Evolutionary conservation across 2,329 filamentous ascomycete genomes (phyloP).

Genomic region (Chaetoscypha palmicola): DNA sequence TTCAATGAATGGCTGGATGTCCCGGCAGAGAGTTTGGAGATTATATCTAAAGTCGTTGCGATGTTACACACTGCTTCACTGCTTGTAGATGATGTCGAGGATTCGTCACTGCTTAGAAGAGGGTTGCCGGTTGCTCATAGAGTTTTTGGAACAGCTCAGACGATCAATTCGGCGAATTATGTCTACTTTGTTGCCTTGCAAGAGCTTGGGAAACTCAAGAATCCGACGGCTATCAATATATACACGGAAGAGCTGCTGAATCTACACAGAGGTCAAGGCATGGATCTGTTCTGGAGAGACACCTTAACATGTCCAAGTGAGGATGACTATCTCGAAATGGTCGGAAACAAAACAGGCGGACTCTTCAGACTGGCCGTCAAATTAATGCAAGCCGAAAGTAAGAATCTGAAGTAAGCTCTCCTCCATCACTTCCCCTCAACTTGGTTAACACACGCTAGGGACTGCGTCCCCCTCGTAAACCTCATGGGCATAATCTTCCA

Average conservation of each 20-base stretch:
- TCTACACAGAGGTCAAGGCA: constrained; percentile 79
- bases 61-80: constrained; percentile 83
- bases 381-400: constrained; percentile 74
- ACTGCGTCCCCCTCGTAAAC: constrained; percentile 80
- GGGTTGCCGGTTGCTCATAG: constrained; percentile 76
- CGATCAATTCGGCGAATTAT: constrained; percentile 87
- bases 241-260: constrained; percentile 80
- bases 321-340: constrained; percentile 92
- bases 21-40: constrained; percentile 57
- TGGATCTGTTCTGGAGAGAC: constrained; percentile 88
- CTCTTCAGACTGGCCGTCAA: constrained; percentile 80
- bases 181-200: constrained; percentile 76
- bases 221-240: constrained; percentile 59
- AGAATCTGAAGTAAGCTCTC: constrained; percentile 35
- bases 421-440: not conserved
- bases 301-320: constrained; percentile 76
- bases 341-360: constrained; percentile 83
- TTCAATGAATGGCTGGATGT: constrained; percentile 79
- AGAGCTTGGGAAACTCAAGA: constrained; percentile 64
- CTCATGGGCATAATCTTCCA: constrained; percentile 81
- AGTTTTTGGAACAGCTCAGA: constrained; percentile 81
- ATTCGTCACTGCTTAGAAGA: constrained; percentile 67
- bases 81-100: constrained; percentile 83
- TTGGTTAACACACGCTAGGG: constrained; percentile 33
- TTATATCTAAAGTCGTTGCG: constrained; percentile 73